phyloP scores from a whole-genome alignment of 345 rosid species.

The Balakata baccata region DNA sequence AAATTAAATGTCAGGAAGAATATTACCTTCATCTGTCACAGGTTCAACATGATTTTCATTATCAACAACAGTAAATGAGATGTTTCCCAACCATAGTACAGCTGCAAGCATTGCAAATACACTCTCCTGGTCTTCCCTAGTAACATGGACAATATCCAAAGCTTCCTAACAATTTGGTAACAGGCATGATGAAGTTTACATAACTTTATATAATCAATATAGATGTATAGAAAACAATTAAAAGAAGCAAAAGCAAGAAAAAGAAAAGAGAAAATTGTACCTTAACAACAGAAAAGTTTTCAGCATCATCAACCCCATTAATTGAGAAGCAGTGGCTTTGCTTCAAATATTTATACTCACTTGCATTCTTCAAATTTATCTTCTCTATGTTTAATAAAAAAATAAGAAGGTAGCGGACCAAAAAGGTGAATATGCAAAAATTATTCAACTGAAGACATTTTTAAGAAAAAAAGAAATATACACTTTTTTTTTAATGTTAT shows the following conservation, averaged over 20 bases:
- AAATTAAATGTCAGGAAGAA: constrained; percentile 13
- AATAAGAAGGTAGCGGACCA: constrained; percentile 2
- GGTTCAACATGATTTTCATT: constrained; percentile 95
- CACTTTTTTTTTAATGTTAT: neutral
- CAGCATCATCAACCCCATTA: constrained; percentile 80
- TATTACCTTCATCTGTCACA: constrained; percentile 76
- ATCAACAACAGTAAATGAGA: constrained; percentile 71
- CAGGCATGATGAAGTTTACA: constrained; percentile 17
- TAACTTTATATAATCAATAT: constrained; percentile 6
- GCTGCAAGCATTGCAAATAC: constrained; percentile 97
- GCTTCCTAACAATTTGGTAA: constrained; percentile 64
- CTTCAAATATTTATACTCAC: constrained; percentile 75
- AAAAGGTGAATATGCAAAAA: neutral
- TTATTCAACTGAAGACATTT: neutral
- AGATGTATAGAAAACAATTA: neutral
- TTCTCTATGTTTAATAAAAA: constrained; percentile 51
- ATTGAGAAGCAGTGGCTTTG: constrained; percentile 84
- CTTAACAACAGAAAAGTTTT: constrained; percentile 61
- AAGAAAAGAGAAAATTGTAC: constrained; percentile 36
- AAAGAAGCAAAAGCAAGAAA: constrained; percentile 14
- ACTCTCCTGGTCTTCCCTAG: constrained; percentile 92
- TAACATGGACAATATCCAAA: constrained; percentile 87
- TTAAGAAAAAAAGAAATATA: neutral
- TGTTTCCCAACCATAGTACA: constrained; percentile 93
- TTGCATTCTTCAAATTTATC: constrained; percentile 67